Base-by-base conservation (phyloP, 2,329 filamentous ascomycete genomes). In the Calonectria hawksworthii region DNA sequence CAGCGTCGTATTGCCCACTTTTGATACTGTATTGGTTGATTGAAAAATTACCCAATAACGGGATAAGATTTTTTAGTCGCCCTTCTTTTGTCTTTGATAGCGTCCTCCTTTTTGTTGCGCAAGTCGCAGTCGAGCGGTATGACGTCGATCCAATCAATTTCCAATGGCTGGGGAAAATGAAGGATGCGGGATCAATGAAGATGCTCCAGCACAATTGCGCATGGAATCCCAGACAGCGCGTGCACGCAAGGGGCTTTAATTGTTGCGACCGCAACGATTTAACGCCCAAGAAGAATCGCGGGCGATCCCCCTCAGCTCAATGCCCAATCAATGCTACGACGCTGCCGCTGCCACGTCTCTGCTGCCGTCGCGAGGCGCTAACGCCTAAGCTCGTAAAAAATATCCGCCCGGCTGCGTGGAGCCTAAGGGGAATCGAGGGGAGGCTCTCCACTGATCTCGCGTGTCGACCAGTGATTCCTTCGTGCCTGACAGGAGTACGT, bases 261-360 rank as follows among this genome's bases (percentile, higher is more conserved):
- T 68, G 30, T 21, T 50, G 50, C 38, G 41, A 30, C 21, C 38
- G 21, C 32, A 41, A 50, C 44, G 21, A 34, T 32, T 61, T 63
- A 63, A 63, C 56, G 56, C 56, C 56, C 36, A 41, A 63, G 16
- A 41, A 63, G 26, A 28, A 36, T 41, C 34, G 56, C 34, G 23
- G 54, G 50, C 65, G 47, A 68, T 63, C 34, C 11, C 41, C 41
- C 67, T 61, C 51, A 59, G 32, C 59, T 65, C 61, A 70, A 67
- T 70, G 74, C 76, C 69, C 44, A 61, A 75, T 63, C 36, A 61
- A 75, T 63, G 30, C 66, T 30, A 21, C 38, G 41, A 51, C 28
- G 14, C 67, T 78, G 79, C 80, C 80, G 21, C 70, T 78, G 79
- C 80, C 80, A 81, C 78, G 80, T 81, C 71, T 77, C 23, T 65